These are phyloP conservation scores for Cryptosporidium tyzzeri DNA, from an alignment of 169 alveolate genomes.

Conservation along the genomic window DNA sequence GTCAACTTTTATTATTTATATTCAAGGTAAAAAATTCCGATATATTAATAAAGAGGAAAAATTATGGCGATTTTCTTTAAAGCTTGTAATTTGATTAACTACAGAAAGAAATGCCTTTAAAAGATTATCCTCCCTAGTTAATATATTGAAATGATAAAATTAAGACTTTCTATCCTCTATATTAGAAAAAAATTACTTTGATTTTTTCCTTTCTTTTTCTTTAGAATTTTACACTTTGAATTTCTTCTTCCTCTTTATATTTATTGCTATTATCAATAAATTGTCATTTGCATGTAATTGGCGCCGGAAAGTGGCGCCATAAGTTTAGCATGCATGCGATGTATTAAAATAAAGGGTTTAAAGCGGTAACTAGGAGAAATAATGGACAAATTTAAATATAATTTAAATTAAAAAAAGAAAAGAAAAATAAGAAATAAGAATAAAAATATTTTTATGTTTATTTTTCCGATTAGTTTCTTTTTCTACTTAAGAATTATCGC, in stretches of 20 bases:
- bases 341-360: neutral
- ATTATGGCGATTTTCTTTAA: neutral
- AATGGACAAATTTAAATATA: neutral
- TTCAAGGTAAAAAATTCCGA: neutral
- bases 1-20: neutral
- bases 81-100: neutral
- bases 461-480: too few species aligned
- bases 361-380: neutral
- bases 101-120: neutral
- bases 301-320: neutral
- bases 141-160: neutral
- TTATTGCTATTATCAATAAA: neutral
- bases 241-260: slow-evolving; percentile 13
- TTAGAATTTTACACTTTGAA: neutral
- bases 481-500: too few species aligned
- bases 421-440: too few species aligned
- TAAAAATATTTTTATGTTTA: too few species aligned
- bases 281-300: slow-evolving; percentile 33
- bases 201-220: neutral
- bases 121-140: neutral
- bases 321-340: slow-evolving; percentile 15
- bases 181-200: neutral
- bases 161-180: neutral
- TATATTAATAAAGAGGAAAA: neutral
- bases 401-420: too few species aligned